phyloP scores from a whole-genome alignment of 805 yeast species.

The Candida silvicultrix region DNA sequence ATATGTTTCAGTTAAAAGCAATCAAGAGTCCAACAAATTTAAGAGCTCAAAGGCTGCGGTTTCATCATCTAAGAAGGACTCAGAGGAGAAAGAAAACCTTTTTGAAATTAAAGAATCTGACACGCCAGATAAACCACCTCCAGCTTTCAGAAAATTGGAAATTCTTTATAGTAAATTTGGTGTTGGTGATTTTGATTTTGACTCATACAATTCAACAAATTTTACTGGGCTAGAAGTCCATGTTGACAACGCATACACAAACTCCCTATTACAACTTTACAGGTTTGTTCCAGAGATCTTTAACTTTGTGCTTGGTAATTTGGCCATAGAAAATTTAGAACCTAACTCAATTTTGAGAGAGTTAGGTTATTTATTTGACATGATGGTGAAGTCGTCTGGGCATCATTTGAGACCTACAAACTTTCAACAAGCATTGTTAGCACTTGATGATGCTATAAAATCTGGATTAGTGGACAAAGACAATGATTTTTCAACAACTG shows the following conservation, averaged over 20 bases:
- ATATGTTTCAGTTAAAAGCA: conserved; percentile 33
- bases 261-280: conserved; percentile 73
- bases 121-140: conserved; percentile 46
- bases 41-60: conserved; percentile 43
- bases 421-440: conserved; percentile 50
- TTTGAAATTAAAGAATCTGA: conserved; percentile 25
- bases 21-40: conserved; percentile 36
- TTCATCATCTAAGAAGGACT: conserved; percentile 7
- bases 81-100: conserved; percentile 18
- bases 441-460: conserved; percentile 42
- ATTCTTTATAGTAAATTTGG: conserved; percentile 87
- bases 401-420: conserved; percentile 78
- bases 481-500: conserved; percentile 2
- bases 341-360: conserved; percentile 60
- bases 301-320: conserved; percentile 50
- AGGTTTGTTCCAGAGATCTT: conserved; percentile 71
- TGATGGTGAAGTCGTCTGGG: conserved; percentile 79
- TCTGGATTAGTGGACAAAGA: conserved; percentile 49
- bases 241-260: conserved; percentile 69
- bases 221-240: conserved; percentile 89
- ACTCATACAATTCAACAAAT: conserved; percentile 66
- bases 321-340: conserved; percentile 47
- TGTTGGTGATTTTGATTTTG: conserved; percentile 89
- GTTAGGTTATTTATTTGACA: conserved; percentile 83
- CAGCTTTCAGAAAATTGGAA: conserved; percentile 67